phyloP scores from a whole-genome alignment of 495 filamentous ascomycete genomes.

The Aspergillus carlsbadensis region DNA sequence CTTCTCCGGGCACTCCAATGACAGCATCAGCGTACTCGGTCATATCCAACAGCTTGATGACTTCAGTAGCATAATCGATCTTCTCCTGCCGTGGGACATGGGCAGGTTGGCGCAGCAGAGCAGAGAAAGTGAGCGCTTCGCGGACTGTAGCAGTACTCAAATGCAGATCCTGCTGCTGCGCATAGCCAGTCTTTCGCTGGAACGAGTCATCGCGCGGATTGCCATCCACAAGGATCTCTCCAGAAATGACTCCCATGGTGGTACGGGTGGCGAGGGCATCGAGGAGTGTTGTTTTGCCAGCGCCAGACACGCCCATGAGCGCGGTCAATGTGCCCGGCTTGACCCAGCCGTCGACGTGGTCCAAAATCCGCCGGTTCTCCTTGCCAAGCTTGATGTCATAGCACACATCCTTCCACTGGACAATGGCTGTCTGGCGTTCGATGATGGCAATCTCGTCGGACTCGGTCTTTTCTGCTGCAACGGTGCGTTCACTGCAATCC shows the following conservation, averaged over 20 bases:
- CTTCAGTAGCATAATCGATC: slow-evolving; percentile 83
- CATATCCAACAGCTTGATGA: slow-evolving; percentile 90
- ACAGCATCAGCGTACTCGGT: slow-evolving; percentile 44
- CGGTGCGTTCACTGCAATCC: slow-evolving; percentile 12
- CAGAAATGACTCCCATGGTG: slow-evolving; percentile 51
- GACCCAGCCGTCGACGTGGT: slow-evolving; percentile 65
- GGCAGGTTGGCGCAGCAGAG: slow-evolving; percentile 79
- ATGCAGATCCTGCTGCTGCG: slow-evolving; percentile 94
- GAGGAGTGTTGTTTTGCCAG: slow-evolving; percentile 66
- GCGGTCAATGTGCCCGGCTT: slow-evolving; percentile 65
- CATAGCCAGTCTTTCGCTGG: slow-evolving; percentile 92
- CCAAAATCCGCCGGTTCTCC: slow-evolving; percentile 56
- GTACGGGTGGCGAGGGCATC: slow-evolving; percentile 58
- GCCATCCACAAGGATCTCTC: slow-evolving; percentile 56
- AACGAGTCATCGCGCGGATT: slow-evolving; percentile 68
- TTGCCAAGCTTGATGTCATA: slow-evolving; percentile 68
- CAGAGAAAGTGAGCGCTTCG: slow-evolving; percentile 79
- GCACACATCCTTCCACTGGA: slow-evolving; percentile 77
- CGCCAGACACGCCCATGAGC: slow-evolving; percentile 62
- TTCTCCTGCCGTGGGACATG: slow-evolving; percentile 73
- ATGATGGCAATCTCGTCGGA: slow-evolving; percentile 39
- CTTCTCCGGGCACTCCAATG: slow-evolving; percentile 45
- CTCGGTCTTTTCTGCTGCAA: slow-evolving; percentile 24
- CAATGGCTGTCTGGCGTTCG: slow-evolving; percentile 62
- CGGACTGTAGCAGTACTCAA: slow-evolving; percentile 81